Conservation (phyloP, 1,139 yeast genomes). For the Suhomyces taliae region DNA sequence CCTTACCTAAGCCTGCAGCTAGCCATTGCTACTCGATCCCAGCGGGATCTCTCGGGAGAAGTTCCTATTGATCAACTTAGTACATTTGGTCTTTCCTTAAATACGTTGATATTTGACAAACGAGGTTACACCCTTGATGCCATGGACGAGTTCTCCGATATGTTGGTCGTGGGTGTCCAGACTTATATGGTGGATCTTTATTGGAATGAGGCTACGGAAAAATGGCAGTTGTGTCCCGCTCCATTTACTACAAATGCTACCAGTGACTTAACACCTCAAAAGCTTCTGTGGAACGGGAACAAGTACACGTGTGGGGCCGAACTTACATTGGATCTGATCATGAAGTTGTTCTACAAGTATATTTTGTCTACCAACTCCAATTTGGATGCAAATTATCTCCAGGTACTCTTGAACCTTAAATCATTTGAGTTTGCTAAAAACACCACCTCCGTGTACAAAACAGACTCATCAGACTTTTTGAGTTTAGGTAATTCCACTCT, state of each 20-base stretch:
- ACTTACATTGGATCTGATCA: constrained; percentile 41
- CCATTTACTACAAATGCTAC: constrained; percentile 37
- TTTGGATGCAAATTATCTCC: constrained; percentile 54
- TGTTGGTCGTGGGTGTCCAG: constrained; percentile 54
- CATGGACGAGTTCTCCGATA: constrained; percentile 31
- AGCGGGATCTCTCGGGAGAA: constrained; percentile 63
- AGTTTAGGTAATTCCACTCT: constrained; percentile 32
- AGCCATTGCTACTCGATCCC: constrained; percentile 53
- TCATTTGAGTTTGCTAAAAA: constrained; percentile 15
- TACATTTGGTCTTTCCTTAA: constrained; percentile 59
- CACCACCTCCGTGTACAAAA: constrained; percentile 2
- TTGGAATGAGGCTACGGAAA: constrained; percentile 52
- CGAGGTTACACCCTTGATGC: constrained; percentile 51
- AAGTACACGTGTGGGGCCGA: constrained; percentile 42
- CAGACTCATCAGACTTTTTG: neutral
- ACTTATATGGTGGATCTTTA: constrained; percentile 62
- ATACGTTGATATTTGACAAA: constrained; percentile 47
- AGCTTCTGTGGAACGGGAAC: constrained; percentile 28
- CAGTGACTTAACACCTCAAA: constrained; percentile 14
- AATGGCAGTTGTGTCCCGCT: constrained; percentile 75
- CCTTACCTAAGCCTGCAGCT: constrained; percentile 5
- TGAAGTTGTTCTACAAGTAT: constrained; percentile 21
- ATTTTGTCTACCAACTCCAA: constrained; percentile 53
- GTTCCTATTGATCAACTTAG: constrained; percentile 59
- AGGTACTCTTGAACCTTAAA: constrained; percentile 50